Base-by-base conservation (phyloP, 2,329 filamentous ascomycete species). In the Aspergillus neoniger region DNA sequence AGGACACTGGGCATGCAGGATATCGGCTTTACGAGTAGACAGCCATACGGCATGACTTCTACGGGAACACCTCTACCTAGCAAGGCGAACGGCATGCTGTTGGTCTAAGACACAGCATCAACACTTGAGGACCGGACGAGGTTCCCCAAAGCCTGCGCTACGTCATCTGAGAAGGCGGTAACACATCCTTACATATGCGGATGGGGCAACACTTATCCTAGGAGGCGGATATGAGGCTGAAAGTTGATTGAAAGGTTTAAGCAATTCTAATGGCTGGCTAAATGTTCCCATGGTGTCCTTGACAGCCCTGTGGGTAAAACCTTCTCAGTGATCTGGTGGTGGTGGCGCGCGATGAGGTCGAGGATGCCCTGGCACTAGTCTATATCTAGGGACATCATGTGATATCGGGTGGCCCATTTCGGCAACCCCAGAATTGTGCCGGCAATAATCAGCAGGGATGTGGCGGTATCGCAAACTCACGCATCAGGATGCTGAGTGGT, bases 341-440 rank as follows among this genome's bases (percentile, higher is more conserved):
- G 47, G 47, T 30, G 47, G 47, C 44, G 28, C 23, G 47, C 23
- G 15, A 50, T 50, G 47, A 50, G 53, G 50, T 30, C 23, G 53
- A 41, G 39, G 28, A 43, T 55, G 53, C 53, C 53, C 53, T 55
- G 41, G 43, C 53, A 55, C 53, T 55, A 55, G 53, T 32, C 53
- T 44, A 28, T 19, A 30, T 47, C 41, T n/a, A 43, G 53, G 21
- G 17, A 21, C 21, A 44, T 55, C 53, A 55, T 44, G 53, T 55
- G 39, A 55, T 32, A 50, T 50, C 23, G 44, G 23, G 44, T 6
- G 23, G 17, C 41, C 41, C 19, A 21, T 44, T 44, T 44, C 19
- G 41, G 41, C 19, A 23, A 19, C 41, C 41, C 36, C 51, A 43
- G 53, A 28, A 55, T 43, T 55, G 53, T 47, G 41, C 53, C 53